Evolutionary conservation across 164 flowering plant genomes (phyloP).

Genomic region (Annona squamosa): DNA sequence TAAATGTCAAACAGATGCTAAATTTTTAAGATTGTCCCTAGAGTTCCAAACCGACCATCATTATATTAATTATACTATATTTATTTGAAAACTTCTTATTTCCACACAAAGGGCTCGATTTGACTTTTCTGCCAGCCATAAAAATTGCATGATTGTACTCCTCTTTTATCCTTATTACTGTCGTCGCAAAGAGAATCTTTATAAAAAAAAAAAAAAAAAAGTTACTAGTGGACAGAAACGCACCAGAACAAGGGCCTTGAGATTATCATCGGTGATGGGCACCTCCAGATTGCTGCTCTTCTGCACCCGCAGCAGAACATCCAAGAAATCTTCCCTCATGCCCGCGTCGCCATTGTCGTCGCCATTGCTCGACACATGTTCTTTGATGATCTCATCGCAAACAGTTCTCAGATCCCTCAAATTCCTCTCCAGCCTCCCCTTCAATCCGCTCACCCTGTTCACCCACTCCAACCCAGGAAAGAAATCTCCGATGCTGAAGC

Average conservation of each 20-base stretch:
- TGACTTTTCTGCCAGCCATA: too few relatives aligned
- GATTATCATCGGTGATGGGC: slow-evolving; percentile 45
- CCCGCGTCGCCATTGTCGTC: background rate
- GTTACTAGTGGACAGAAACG: background rate
- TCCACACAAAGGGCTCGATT: too few relatives aligned
- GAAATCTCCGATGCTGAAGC: slow-evolving; percentile 1
- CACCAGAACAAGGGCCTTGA: slow-evolving; percentile 57
- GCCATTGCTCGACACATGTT: slow-evolving; percentile 16
- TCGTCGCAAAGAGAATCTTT: too few relatives aligned
- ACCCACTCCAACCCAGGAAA: slow-evolving; percentile 50
- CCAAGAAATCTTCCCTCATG: slow-evolving; percentile 38
- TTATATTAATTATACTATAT: too few relatives aligned
- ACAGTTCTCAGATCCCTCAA: slow-evolving; percentile 29
- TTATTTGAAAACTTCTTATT: too few relatives aligned
- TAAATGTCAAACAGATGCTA: too few relatives aligned
- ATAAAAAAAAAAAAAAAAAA: too few relatives aligned
- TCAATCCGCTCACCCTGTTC: slow-evolving; percentile 31
- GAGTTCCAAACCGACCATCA: too few relatives aligned
- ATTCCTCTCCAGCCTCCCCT: slow-evolving; percentile 30
- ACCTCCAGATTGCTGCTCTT: slow-evolving; percentile 33
- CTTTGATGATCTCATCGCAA: slow-evolving; percentile 36
- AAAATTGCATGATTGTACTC: too few relatives aligned
- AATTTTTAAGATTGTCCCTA: too few relatives aligned
- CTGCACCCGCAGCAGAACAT: slow-evolving; percentile 40
- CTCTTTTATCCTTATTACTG: too few relatives aligned